Evolutionary conservation across 129 eudicot species (phyloP).

Genomic region (Ambrosia artemisiifolia): DNA sequence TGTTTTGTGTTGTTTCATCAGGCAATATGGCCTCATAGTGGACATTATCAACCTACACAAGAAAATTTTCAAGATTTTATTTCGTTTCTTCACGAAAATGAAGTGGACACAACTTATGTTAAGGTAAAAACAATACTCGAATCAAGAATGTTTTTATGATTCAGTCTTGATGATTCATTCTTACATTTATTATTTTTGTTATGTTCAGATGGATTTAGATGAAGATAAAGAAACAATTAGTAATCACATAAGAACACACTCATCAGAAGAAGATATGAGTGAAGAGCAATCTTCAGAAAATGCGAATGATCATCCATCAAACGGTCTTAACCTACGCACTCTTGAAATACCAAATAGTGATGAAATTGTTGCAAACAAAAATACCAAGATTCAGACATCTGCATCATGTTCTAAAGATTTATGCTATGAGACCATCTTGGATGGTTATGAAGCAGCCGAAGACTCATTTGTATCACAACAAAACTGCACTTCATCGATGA

Average conservation of each 20-base stretch:
- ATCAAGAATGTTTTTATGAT: slow-evolving; percentile 12
- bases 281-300: slow-evolving; percentile 31
- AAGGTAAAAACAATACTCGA: slow-evolving; percentile 32
- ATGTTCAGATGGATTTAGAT: slow-evolving; percentile 70
- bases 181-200: not conserved
- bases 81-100: slow-evolving; percentile 53
- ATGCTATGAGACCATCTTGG: slow-evolving; percentile 19
- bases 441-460: slow-evolving; percentile 34
- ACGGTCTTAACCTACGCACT: slow-evolving; percentile 26
- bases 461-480: slow-evolving; percentile 24
- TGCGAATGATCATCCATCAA: slow-evolving; percentile 11
- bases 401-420: not conserved
- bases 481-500: slow-evolving; percentile 6
- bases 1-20: slow-evolving; percentile 22
- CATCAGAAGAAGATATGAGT: slow-evolving; percentile 66
- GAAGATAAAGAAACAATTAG: slow-evolving; percentile 58
- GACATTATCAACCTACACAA: slow-evolving; percentile 79
- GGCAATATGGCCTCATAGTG: slow-evolving; percentile 77
- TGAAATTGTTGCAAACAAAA: slow-evolving; percentile 12
- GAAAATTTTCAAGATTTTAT: slow-evolving; percentile 59
- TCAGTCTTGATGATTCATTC: not conserved
- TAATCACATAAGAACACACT: slow-evolving; percentile 53
- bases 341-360: slow-evolving; percentile 61
- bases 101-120: slow-evolving; percentile 51
- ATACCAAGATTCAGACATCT: slow-evolving; percentile 10